Evolutionary conservation across 768 basidiomycete species (phyloP).

Genomic region (Termitomyces heimii): DNA sequence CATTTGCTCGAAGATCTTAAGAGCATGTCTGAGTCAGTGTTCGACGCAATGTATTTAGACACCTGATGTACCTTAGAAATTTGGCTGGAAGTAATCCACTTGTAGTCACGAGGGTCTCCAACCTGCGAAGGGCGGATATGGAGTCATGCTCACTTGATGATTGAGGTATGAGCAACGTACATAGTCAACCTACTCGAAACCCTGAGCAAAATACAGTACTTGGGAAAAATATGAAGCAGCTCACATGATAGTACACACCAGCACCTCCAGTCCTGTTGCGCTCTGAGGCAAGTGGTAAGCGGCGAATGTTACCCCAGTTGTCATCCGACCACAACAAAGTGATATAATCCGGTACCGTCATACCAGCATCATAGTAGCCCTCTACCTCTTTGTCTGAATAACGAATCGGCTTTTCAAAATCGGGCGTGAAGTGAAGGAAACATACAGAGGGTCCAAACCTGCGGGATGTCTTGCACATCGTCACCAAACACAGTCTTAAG

Average conservation of each 20-base stretch:
- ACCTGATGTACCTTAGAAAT: constrained; percentile 35
- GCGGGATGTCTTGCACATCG: constrained; percentile 46
- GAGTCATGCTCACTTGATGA: neutral
- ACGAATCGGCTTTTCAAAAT: neutral
- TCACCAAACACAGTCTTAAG: constrained; percentile 44
- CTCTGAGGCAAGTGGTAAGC: constrained; percentile 47
- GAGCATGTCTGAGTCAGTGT: neutral
- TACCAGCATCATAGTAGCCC: constrained; percentile 58
- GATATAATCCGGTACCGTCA: constrained; percentile 60
- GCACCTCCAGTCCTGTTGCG: constrained; percentile 61
- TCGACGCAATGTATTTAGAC: neutral
- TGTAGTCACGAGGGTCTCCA: constrained; percentile 61
- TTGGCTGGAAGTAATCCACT: constrained; percentile 61
- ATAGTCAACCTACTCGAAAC: constrained; percentile 36
- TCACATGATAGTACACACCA: constrained; percentile 65
- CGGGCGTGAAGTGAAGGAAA: constrained; percentile 1
- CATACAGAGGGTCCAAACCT: constrained; percentile 59
- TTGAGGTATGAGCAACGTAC: constrained; percentile 18
- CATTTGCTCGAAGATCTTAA: constrained; percentile 61
- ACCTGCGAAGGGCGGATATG: constrained; percentile 33
- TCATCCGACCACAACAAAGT: constrained; percentile 69
- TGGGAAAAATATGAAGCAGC: constrained; percentile 7
- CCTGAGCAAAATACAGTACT: neutral
- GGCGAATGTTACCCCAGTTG: constrained; percentile 70
- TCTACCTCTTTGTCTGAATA: constrained; percentile 52